Evolutionary conservation across 2,329 filamentous ascomycete species (phyloP).

Genomic region (Shiraia bambusicola): DNA sequence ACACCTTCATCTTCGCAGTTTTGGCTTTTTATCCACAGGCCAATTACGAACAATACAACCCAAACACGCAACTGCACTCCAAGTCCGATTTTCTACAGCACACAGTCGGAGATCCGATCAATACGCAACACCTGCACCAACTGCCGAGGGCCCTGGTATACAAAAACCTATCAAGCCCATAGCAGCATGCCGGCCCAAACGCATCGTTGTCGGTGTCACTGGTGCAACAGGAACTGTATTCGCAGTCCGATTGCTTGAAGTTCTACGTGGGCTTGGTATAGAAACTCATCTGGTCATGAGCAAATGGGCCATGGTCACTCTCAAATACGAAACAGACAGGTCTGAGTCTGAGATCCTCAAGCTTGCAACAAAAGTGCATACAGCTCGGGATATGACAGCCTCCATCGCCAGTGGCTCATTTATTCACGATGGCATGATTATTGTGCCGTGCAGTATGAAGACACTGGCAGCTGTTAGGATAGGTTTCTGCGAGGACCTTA

Average conservation of each 20-base stretch:
- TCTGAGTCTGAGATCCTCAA: slow-evolving; percentile 1
- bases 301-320: slow-evolving; percentile 53
- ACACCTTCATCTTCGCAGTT: not conserved
- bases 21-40: not conserved
- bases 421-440: slow-evolving; percentile 50
- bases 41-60: not conserved
- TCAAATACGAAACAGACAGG: slow-evolving; percentile 13
- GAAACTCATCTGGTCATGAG: slow-evolving; percentile 49
- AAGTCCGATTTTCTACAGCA: not conserved
- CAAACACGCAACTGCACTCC: not conserved
- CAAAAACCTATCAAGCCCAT: no score
- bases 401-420: slow-evolving; percentile 51
- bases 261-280: slow-evolving; percentile 33
- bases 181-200: not conserved
- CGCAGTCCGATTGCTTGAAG: slow-evolving; percentile 47
- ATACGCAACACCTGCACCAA: not conserved
- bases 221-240: slow-evolving; percentile 52
- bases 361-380: slow-evolving; percentile 33
- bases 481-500: slow-evolving; percentile 51
- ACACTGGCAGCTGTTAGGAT: slow-evolving; percentile 48
- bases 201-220: slow-evolving; percentile 53
- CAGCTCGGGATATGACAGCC: slow-evolving; percentile 45
- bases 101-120: not conserved
- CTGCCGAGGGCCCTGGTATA: no score
- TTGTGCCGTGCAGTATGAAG: slow-evolving; percentile 54